Conservation (phyloP, 805 yeast species). For the Candida jianshihensis region DNA sequence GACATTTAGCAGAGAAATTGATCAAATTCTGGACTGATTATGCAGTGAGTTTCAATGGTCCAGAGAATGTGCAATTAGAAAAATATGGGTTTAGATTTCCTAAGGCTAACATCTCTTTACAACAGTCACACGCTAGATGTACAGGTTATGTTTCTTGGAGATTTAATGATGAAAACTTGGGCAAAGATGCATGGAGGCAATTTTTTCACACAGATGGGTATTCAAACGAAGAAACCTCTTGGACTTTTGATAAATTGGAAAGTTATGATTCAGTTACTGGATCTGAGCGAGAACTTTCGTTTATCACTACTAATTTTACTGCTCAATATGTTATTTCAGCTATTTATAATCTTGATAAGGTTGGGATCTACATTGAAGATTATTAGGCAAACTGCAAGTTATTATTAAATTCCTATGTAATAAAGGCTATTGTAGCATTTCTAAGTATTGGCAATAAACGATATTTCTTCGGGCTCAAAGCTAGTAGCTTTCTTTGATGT, state of each 20-base stretch:
- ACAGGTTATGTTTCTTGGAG: constrained; percentile 6
- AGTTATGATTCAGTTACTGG: not conserved
- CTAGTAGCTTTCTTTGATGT: not conserved
- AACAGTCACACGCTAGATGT: constrained; percentile 10
- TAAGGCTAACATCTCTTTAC: not conserved
- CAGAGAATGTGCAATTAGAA: not conserved
- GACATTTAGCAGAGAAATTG: not conserved
- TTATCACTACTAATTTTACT: constrained; percentile 1
- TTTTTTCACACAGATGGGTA: constrained; percentile 8
- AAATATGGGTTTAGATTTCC: constrained; percentile 6
- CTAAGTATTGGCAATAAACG: no score
- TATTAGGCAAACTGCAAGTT: no score
- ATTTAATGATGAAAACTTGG: not conserved
- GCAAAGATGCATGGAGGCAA: constrained; percentile 6
- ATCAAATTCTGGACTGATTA: constrained; percentile 10
- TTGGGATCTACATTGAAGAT: not conserved
- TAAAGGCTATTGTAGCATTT: no score
- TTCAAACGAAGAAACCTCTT: constrained; percentile 1
- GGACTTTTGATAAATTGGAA: not conserved
- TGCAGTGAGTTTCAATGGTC: constrained; percentile 3
- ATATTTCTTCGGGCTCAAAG: not conserved
- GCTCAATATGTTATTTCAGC: constrained; percentile 2
- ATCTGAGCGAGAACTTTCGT: not conserved
- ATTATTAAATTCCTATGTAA: no score
- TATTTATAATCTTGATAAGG: not conserved